Conservation (phyloP, 495 filamentous ascomycete species). For the Hypoxylon trugodes region DNA sequence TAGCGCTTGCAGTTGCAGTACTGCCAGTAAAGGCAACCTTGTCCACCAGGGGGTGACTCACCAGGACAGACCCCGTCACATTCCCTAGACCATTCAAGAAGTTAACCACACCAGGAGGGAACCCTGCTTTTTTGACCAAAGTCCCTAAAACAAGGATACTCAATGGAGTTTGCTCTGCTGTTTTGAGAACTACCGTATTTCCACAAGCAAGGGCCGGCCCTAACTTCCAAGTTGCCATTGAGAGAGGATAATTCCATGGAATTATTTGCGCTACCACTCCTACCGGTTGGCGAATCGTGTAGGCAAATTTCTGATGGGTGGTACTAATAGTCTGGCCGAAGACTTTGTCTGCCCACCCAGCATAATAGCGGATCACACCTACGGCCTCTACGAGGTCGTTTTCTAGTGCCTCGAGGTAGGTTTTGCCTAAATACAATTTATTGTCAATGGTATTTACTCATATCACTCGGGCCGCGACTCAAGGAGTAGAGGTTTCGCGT, state of each 20-base stretch:
- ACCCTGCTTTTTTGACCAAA: slow-evolving; percentile 4
- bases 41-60: slow-evolving; percentile 3
- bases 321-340: slow-evolving; percentile 6
- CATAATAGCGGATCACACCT: slow-evolving; percentile 1
- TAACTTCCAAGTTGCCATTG: slow-evolving; percentile 11
- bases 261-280: slow-evolving; percentile 2
- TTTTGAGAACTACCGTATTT: slow-evolving; percentile 4
- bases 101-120: slow-evolving; percentile 1
- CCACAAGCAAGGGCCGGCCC: slow-evolving; percentile 6
- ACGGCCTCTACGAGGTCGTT: not conserved
- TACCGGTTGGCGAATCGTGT: slow-evolving; percentile 4
- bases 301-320: slow-evolving; percentile 1
- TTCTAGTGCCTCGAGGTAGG: slow-evolving; percentile 1
- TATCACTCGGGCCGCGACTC: too few relatives aligned
- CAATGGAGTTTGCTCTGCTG: slow-evolving; percentile 2
- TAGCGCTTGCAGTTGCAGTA: not conserved
- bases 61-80: not conserved
- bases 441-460: not conserved
- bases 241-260: slow-evolving; percentile 10
- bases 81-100: not conserved
- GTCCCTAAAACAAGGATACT: slow-evolving; percentile 9
- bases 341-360: slow-evolving; percentile 4
- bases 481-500: too few relatives aligned
- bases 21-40: slow-evolving; percentile 8
- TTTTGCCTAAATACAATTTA: not conserved